Evolutionary conservation across 106 monocot genomes (phyloP).

Genomic region (Allium sativum): DNA sequence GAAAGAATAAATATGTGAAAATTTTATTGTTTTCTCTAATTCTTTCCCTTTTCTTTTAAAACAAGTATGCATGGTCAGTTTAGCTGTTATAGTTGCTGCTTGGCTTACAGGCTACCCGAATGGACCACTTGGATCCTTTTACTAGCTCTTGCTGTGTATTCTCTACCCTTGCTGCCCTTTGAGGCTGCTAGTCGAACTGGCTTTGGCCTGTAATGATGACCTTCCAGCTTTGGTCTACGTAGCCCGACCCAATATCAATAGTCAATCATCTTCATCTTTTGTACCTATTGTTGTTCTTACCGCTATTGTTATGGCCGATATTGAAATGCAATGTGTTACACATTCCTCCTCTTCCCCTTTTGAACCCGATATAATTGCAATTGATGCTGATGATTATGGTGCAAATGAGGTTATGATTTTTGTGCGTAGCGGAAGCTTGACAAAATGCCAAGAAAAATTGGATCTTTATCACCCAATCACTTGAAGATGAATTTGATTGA

Average conservation of each 20-base stretch:
- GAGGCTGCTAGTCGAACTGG: constrained; percentile 74
- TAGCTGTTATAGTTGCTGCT: constrained; percentile 76
- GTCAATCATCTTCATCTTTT: not conserved
- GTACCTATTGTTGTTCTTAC: not conserved
- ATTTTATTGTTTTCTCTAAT: constrained; percentile 22
- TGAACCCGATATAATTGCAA: not conserved
- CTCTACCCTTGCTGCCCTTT: constrained; percentile 74
- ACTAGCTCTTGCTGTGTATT: constrained; percentile 69
- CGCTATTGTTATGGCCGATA: not conserved
- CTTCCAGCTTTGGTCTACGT: constrained; percentile 88
- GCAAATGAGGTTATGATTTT: constrained; percentile 1
- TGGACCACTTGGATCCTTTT: constrained; percentile 91
- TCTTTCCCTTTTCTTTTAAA: constrained; percentile 53
- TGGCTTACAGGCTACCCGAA: constrained; percentile 87
- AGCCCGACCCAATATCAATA: constrained; percentile 41
- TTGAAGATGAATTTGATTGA: too few species aligned
- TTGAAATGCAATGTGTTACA: constrained; percentile 12
- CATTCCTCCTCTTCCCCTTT: too few species aligned
- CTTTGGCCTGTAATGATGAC: constrained; percentile 69
- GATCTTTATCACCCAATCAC: too few species aligned
- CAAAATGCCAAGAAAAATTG: too few species aligned
- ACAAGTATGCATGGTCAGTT: constrained; percentile 66
- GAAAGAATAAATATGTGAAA: too few species aligned
- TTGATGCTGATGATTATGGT: constrained; percentile 28
- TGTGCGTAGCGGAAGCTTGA: too few species aligned